Evolutionary conservation across 768 basidiomycete species (phyloP), one percentile per base, ranked within the genome.

Genomic region (Boletus tomentosulus): DNA sequence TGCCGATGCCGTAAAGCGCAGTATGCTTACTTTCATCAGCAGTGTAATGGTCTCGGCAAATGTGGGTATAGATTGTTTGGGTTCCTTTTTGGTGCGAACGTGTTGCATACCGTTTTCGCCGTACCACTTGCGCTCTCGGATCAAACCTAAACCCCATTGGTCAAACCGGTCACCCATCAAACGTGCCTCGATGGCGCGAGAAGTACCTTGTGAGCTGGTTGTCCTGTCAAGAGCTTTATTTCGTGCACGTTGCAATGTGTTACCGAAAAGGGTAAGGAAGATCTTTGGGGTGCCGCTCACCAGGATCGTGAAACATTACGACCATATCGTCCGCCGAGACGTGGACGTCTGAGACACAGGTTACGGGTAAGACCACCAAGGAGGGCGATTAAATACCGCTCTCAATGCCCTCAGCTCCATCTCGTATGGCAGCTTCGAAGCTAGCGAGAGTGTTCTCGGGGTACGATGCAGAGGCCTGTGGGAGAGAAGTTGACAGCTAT

Each of bases 371-470:
- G 63, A 62, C 59, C 62, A 63, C 54, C 69, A 71, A 50, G 68
- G 43, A 62, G 53, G 59, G 62, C 66, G 59, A 57, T 62, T 58
- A 76, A 83, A 74, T 94, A 97, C 96, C 95, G 70, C 91, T 94
- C 81, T 99, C 96, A 65, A 99, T 96, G 59, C 85, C 95, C 69
- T 99, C 93, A 44, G 93, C 88, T 56, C 96, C 96, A 74, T 97
- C 94, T 45, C 85, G 84, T 57, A 97, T 92, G 66, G 96, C 96
- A 58, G 89, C 90, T 68, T 92, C 86, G 73, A 98, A 98, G 74
- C 90, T 92, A 34, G 91, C 91, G 58, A 94, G 81, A 46, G 94
- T 96, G 77, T 98, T 98, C 73, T 98, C 96, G 4, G 92, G 92
- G 71, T 81, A 92, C 16, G 80, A 76, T 24, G 89, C 82, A 25